Percentiles rank a stretch among this genome's conserved stretches.
Conservation (phyloP, 306 rosid species). For the Rosa persica region DNA sequence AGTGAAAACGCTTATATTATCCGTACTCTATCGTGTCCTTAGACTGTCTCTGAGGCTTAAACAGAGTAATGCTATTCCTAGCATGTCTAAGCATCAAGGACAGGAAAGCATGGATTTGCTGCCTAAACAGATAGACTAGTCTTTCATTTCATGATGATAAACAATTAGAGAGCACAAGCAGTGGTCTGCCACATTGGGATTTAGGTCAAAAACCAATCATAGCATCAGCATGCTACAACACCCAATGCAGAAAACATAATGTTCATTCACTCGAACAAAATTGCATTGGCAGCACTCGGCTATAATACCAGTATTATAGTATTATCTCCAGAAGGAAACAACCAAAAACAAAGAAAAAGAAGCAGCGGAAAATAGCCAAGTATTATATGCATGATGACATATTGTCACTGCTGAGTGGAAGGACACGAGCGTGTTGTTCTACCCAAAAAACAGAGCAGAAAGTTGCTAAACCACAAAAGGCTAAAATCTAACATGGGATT, state of each 20-base stretch:
- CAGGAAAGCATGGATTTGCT: constrained; percentile 36
- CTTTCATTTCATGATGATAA: constrained; percentile 17
- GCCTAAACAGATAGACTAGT: constrained; percentile 1
- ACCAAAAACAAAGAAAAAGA: not conserved
- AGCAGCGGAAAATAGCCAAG: not conserved
- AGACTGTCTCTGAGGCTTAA: not conserved
- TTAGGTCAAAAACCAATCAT: constrained; percentile 22
- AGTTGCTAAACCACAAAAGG: constrained; percentile 39
- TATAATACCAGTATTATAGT: not conserved
- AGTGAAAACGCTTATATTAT: not conserved
- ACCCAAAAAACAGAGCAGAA: constrained; percentile 25
- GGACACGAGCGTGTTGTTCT: constrained; percentile 38
- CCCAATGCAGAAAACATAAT: constrained; percentile 16
- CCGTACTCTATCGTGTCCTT: not conserved
- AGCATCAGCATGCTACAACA: constrained; percentile 9
- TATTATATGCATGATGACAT: not conserved
- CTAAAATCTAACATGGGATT: constrained; percentile 28
- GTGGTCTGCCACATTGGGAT: constrained; percentile 35
- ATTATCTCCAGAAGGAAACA: too few species aligned
- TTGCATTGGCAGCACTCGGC: constrained; percentile 4
- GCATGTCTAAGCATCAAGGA: constrained; percentile 10
- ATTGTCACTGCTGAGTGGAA: constrained; percentile 30
- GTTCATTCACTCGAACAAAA: constrained; percentile 18
- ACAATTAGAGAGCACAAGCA: constrained; percentile 14
- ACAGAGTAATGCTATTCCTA: not conserved